Base-by-base conservation (phyloP, 176 grass and related monocot genomes). In the Miscanthus lutarioriparius region DNA sequence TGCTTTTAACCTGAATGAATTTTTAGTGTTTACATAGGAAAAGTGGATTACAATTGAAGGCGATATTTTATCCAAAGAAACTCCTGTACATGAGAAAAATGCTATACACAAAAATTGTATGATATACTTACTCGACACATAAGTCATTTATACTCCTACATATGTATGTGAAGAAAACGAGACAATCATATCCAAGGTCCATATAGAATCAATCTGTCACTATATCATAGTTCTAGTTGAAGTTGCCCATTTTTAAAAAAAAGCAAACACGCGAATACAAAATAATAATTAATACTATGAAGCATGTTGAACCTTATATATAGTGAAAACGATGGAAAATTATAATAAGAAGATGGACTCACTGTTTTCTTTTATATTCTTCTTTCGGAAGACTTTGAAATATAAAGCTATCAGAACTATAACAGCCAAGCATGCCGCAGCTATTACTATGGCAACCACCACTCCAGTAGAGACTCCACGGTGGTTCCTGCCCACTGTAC, bases 301-400 rank as follows among this genome's bases (percentile, higher is more conserved):
- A 58, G 48, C 26, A 67, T 74, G 35, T 49, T 75, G 72, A 84
- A 26, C 9, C 64, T 72, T 38, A 41, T 44, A 83, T 33, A 27
- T 19, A 74, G 37, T 36, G 45, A 40, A 64, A 78, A 43, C 0
- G 16, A 74, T 13, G 64, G 59, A 11, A 80, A 67, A 64, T 48
- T 54, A 59, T 27, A 75, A 70, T 48, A 48, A 65, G 53, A 74
- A 78, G 43, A 75, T 72, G 22, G 74, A 90, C 87, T 95, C 45
- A 92, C 93, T 30, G 5, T 85, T 85, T 83, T 49, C 26, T 90
- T 81, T 84, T 7, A 12, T n/a, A n/a, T 86, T 90, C 33, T 67
- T 72, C 70, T 64, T 80, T 15, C 8, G 39, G 44, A 85, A 84
- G 73, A 85, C 37, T 81, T 92, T 95, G 75, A 80, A 74, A 28